Conservation (phyloP, 2,329 filamentous ascomycete genomes). For the Uncinocarpus reesii region DNA sequence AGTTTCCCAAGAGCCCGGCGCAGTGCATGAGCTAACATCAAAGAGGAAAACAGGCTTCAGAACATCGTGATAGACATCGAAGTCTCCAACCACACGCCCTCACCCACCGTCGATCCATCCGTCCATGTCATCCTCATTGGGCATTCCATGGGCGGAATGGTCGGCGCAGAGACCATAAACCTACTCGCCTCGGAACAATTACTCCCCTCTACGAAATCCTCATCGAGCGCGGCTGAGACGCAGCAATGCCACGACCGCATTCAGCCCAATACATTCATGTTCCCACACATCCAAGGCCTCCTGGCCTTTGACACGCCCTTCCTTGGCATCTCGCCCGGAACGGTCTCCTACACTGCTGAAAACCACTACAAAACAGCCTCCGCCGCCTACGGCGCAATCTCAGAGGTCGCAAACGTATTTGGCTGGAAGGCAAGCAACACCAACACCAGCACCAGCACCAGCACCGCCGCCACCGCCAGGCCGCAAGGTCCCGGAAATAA, state of each 20-base stretch:
- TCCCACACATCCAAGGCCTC: constrained; percentile 82
- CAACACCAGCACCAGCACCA: constrained; percentile 25
- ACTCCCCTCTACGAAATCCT: constrained; percentile 24
- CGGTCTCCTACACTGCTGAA: constrained; percentile 55
- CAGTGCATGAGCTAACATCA: not conserved
- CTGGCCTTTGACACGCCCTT: constrained; percentile 93
- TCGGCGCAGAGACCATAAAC: constrained; percentile 79
- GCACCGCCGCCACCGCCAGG: not conserved
- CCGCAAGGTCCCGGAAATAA: not conserved
- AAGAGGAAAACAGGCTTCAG: constrained; percentile 53
- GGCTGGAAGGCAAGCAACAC: constrained; percentile 47
- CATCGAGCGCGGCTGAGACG: constrained; percentile 15
- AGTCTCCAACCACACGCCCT: constrained; percentile 66
- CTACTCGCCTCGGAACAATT: constrained; percentile 59
- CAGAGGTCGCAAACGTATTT: constrained; percentile 50
- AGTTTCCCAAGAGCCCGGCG: not conserved
- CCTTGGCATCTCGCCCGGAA: constrained; percentile 42
- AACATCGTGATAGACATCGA: constrained; percentile 92
- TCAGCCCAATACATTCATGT: constrained; percentile 55
- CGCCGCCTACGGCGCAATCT: constrained; percentile 59
- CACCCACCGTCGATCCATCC: constrained; percentile 75
- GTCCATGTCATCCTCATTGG: constrained; percentile 74
- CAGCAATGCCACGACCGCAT: constrained; percentile 5
- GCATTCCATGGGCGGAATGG: constrained; percentile 88
- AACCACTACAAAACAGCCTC: constrained; percentile 68